Base-by-base conservation (phyloP, 1,284 basidiomycete genomes). In the Ceraceosorus bombacis region DNA sequence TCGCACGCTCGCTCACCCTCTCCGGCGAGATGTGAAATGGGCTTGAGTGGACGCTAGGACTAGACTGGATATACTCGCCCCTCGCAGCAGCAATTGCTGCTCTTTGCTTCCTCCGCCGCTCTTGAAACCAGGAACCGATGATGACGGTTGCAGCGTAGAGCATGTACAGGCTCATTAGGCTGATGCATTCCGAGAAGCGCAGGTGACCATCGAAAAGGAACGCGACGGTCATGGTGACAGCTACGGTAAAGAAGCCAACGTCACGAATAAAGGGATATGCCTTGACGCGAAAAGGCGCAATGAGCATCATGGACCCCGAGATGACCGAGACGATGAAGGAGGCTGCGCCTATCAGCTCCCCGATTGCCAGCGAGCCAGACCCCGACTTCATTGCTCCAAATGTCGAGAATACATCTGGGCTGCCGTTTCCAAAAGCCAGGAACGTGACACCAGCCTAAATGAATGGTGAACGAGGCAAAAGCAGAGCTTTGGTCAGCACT, bases 311-410 rank as follows among this genome's bases (percentile, higher is more conserved):
- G 13, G 88, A 88, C 5, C 94, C 94, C 51, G 78, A 92, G 48
- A 98, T 92, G 72, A 93, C 91, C 2, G 90, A 90, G 17, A 92
- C 86, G 77, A 97, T 94, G 80, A 97, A 98, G 1, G 89, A 85
- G 1, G 94, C 93, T 1, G 94, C 94, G 12, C 94, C 94, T 27
- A 98, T 82, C 5, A 98, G 83, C 79, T 98, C 94, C 46, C 94
- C 94, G 54, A 98, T 85, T 0, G 94, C 94, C 56, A 98, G 80
- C 57, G 89, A 85, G 6, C 92, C 91, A 0, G 91, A 90, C 70
- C 87, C 82, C 12, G 86, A 82, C 52, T 85, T 85, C 85, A 98
- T 89, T 13, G 94, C 90, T 0, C 89, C 88, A 77, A 94, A 96
- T 0, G 94, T 97, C 9, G 90, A 88, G 78, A 97, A 96, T 5